A percentile compares a stretch with the other conserved stretches of the same genome.
Conservation (phyloP, 495 filamentous ascomycete genomes). For the Choiromyces venosus region DNA sequence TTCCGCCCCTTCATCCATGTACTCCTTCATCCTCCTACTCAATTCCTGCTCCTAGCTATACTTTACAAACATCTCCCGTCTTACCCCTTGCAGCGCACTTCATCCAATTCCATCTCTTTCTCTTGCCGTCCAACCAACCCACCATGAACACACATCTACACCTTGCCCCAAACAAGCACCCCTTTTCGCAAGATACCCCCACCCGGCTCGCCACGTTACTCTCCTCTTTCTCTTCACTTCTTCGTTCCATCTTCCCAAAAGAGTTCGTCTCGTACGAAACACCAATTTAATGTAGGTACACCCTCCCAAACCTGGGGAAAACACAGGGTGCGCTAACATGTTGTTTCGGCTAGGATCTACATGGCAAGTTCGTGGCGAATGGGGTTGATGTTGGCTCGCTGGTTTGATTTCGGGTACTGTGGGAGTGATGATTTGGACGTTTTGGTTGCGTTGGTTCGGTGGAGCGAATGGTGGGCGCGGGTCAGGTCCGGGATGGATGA, state of each 20-base stretch:
- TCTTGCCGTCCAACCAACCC: neutral
- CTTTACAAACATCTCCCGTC: neutral
- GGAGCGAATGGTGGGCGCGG: neutral
- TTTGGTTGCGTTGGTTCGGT: neutral
- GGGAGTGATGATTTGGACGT: slow-evolving; percentile 1
- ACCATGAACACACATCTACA: slow-evolving; percentile 2
- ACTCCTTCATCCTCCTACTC: neutral
- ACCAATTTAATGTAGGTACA: neutral
- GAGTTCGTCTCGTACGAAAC: neutral
- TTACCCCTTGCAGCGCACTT: neutral
- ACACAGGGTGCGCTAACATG: neutral
- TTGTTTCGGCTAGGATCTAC: slow-evolving; percentile 1
- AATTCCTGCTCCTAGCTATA: neutral
- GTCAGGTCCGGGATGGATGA: neutral
- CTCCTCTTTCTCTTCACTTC: neutral
- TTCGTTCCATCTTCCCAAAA: neutral
- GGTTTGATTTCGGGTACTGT: neutral
- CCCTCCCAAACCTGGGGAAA: neutral
- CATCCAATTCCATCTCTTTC: neutral
- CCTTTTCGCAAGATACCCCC: neutral
- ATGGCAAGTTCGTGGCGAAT: neutral
- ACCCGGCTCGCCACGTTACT: neutral
- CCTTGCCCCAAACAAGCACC: neutral
- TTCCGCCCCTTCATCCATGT: neutral
- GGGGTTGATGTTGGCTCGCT: neutral